These are phyloP conservation scores for Trichoderma afroharzianum DNA, from an alignment of 2,329 filamentous ascomycete genomes.

Conservation along the genomic window DNA sequence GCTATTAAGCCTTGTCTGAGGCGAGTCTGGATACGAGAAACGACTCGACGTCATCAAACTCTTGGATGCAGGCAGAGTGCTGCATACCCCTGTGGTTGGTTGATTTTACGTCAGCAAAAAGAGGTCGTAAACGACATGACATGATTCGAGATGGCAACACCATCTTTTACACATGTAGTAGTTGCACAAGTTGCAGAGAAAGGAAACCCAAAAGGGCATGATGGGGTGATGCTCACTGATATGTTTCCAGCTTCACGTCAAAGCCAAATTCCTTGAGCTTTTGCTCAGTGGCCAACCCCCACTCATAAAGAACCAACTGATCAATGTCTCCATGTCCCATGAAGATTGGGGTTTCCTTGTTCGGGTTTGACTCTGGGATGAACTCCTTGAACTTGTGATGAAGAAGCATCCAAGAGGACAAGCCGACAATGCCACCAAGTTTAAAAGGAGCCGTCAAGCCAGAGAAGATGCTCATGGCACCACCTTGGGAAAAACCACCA, in stretches of 20 bases:
- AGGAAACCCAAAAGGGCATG: not conserved
- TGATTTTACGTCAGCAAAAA: not conserved
- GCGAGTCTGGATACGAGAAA: slow-evolving; percentile 50
- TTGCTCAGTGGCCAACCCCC: slow-evolving; percentile 64
- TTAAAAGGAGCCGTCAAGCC: slow-evolving; percentile 70
- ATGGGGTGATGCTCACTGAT: slow-evolving; percentile 51
- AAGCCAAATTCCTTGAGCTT: slow-evolving; percentile 64
- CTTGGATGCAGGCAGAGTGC: slow-evolving; percentile 72
- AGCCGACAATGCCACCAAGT: slow-evolving; percentile 81
- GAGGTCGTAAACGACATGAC: not conserved
- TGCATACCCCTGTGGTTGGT: slow-evolving; percentile 54
- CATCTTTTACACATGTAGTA: not conserved
- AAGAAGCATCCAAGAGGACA: slow-evolving; percentile 79
- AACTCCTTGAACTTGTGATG: slow-evolving; percentile 42
- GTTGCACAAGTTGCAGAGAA: not conserved
- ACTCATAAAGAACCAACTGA: slow-evolving; percentile 62
- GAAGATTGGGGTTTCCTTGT: slow-evolving; percentile 72
- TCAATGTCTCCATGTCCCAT: slow-evolving; percentile 79
- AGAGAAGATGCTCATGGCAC: slow-evolving; percentile 78
- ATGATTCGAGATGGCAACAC: not conserved
- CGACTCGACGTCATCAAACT: slow-evolving; percentile 76
- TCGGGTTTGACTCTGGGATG: slow-evolving; percentile 32
- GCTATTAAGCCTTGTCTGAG: slow-evolving; percentile 19
- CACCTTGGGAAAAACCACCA: slow-evolving; percentile 83
- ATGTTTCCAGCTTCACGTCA: slow-evolving; percentile 72